Conservation (phyloP, 768 basidiomycete species). For the Suillus clintonianus region DNA sequence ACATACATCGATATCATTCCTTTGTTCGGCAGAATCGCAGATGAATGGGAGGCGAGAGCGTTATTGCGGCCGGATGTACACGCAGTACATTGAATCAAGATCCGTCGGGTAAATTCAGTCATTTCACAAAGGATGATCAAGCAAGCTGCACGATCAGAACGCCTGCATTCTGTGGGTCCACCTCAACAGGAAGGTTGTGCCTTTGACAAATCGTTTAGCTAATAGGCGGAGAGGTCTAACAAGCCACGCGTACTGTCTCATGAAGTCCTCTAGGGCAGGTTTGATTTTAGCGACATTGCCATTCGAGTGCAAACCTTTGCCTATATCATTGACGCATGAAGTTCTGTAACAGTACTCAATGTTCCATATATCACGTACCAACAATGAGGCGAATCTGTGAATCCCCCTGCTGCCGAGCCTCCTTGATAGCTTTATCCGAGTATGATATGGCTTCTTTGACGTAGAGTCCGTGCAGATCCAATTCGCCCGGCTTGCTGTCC, state of each 20-base stretch:
- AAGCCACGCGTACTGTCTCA: constrained; percentile 61
- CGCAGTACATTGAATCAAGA: not conserved
- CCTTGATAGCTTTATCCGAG: constrained; percentile 69
- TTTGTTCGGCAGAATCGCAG: not conserved
- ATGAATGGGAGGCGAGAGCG: not conserved
- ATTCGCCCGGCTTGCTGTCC: constrained; percentile 71
- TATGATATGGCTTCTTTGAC: constrained; percentile 87
- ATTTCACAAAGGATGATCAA: constrained; percentile 8
- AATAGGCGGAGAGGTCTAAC: not conserved
- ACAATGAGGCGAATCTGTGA: constrained; percentile 79
- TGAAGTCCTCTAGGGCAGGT: constrained; percentile 87
- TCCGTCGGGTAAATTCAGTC: not conserved
- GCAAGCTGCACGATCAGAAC: constrained; percentile 71
- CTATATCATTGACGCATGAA: constrained; percentile 33
- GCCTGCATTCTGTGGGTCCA: constrained; percentile 82
- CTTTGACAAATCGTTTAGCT: constrained; percentile 38
- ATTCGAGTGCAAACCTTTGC: constrained; percentile 85
- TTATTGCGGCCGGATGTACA: not conserved
- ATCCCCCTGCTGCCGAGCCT: constrained; percentile 65
- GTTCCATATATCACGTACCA: constrained; percentile 47
- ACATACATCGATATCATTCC: not conserved
- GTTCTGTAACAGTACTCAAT: not conserved
- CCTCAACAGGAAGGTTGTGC: constrained; percentile 66
- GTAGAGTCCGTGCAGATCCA: constrained; percentile 91
- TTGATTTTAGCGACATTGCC: constrained; percentile 82